Base-by-base conservation (phyloP, 164 flowering plant genomes). In the Magnolia changhungtana region DNA sequence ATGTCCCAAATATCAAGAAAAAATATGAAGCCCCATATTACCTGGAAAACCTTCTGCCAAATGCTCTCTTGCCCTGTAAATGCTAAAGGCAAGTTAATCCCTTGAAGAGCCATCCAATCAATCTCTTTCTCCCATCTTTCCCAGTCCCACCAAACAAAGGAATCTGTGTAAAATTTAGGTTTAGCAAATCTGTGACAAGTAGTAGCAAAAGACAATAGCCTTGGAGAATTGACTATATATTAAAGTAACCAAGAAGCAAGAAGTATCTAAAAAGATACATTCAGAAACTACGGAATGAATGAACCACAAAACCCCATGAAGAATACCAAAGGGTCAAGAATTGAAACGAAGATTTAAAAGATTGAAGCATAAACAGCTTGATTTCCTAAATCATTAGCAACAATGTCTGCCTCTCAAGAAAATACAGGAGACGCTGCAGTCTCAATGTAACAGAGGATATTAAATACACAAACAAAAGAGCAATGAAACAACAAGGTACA, bases 61-160 rank as follows among this genome's bases (percentile, higher is more conserved):
- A 96, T 90, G 69, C 95, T 71, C 90, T 96, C 98, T 82, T 93
- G 99, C 20, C 96, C 99, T 6, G 92, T 96, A 81, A 93, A 93
- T 82, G 98, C 98, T 80, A 93, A 82, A 77, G 98, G 99, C 76
- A 96, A 83, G 83, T 93, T 96, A 80, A 96, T 76, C 67, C 99
- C 99, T 80, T 96, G 98, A 79, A 96, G 94, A 78, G 96, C 98
- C 98, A 93, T 96, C 99, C 99, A 96, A 81, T 96, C 99, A 72
- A 93, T 87, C 86, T 96, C 99, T 84, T 89, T 96, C 82, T 93
- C 96, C 99, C 99, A 96, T 86, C 93, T 88, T 81, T 89, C 82
- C 99, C 99, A 96, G 70, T 92, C 95, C 99, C 99, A 96, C 99
- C 98, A 96, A 73, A 89, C 97, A 86, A 82, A 93, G 18, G 99